phyloP scores from a whole-genome alignment of 2,329 filamentous ascomycete species.

The Zymoseptoria brevis region DNA sequence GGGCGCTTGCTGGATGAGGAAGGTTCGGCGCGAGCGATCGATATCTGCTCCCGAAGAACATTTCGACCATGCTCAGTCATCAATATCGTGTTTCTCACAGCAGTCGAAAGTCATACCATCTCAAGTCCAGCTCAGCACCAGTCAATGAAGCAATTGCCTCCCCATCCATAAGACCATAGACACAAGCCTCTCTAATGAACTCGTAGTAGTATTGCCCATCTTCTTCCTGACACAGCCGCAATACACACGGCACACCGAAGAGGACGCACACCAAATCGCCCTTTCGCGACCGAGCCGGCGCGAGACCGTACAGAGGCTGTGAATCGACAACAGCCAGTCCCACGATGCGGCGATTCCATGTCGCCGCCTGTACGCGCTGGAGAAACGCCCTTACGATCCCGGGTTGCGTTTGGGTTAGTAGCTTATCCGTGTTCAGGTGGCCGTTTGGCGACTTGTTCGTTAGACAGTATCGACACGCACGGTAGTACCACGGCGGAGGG shows the following conservation, averaged over 20 bases:
- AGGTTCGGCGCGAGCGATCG: background rate
- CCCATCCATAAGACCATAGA: conserved; percentile 20
- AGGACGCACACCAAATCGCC: conserved; percentile 17
- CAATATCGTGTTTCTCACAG: background rate
- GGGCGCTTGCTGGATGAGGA: background rate
- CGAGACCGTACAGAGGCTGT: conserved; percentile 1
- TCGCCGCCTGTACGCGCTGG: conserved; percentile 1
- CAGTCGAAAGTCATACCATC: background rate
- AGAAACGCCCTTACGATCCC: no score
- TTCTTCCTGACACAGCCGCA: conserved; percentile 1
- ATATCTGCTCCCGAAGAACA: background rate
- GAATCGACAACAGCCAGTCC: background rate
- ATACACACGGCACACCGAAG: conserved; percentile 16
- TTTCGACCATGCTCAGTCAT: background rate
- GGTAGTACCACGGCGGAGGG: no score
- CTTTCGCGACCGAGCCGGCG: background rate
- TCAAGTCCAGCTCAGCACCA: background rate
- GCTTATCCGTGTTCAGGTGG: no score
- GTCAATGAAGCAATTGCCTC: conserved; percentile 26
- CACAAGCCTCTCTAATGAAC: conserved; percentile 15
- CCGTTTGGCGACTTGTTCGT: no score
- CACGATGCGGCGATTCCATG: conserved; percentile 3
- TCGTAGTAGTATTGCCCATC: background rate
- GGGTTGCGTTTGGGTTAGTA: no score
- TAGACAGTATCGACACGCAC: no score